Evolutionary conservation across 805 yeast species (phyloP).

Genomic region (Ogataea parapolymorpha): DNA sequence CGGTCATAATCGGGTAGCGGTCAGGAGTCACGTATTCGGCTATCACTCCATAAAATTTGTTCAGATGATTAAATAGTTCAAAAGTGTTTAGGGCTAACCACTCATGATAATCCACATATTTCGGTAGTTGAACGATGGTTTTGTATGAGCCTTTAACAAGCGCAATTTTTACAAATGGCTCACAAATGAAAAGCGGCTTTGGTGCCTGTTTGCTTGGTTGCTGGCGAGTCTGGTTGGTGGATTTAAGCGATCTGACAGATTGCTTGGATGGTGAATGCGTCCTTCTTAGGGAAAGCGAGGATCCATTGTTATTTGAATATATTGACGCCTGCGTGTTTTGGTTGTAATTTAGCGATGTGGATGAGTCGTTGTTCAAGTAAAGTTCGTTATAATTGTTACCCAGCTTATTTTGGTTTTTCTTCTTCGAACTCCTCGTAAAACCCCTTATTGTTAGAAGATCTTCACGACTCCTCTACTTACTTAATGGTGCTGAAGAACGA

Average conservation of each 20-base stretch:
- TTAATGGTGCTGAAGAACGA: constrained; percentile 39
- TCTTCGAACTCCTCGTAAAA: constrained; percentile 48
- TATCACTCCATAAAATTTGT: constrained; percentile 86
- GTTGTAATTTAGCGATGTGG: constrained; percentile 16
- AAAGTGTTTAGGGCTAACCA: constrained; percentile 94
- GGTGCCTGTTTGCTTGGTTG: constrained; percentile 20
- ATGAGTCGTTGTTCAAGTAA: constrained; percentile 24
- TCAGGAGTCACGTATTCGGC: constrained; percentile 90
- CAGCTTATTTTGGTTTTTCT: constrained; percentile 30
- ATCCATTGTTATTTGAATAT: constrained; percentile 40
- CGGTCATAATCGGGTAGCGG: constrained; percentile 89
- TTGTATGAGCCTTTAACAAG: constrained; percentile 94
- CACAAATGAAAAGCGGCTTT: constrained; percentile 69
- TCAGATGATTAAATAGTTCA: constrained; percentile 81
- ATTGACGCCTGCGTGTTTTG: constrained; percentile 21
- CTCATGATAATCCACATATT: constrained; percentile 89
- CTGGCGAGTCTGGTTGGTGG: constrained; percentile 18
- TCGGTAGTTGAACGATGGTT: constrained; percentile 92
- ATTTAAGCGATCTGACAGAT: constrained; percentile 34
- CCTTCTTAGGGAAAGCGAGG: constrained; percentile 46
- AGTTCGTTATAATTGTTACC: constrained; percentile 26
- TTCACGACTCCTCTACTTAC: constrained; percentile 22
- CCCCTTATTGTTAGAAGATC: constrained; percentile 37
- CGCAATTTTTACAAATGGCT: constrained; percentile 91
- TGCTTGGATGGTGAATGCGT: constrained; percentile 46